Evolutionary conservation across 2,329 filamentous ascomycete species (phyloP).

Genomic region (Fusarium buxicola): DNA sequence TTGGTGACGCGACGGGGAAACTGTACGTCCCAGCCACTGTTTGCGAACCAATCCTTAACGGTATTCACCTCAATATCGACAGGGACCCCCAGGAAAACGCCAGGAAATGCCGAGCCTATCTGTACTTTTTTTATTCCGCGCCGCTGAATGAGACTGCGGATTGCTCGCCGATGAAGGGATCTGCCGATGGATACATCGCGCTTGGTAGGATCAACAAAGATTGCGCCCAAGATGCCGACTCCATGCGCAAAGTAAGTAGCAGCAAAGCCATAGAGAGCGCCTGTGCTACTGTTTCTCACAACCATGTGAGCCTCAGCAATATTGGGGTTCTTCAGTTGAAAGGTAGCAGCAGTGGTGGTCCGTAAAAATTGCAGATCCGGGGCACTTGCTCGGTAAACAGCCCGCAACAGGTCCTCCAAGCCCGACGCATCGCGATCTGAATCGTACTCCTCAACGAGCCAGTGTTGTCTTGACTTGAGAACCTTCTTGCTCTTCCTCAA

Average conservation of each 20-base stretch:
- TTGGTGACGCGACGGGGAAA: slow-evolving; percentile 70
- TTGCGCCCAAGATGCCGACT: slow-evolving; percentile 81
- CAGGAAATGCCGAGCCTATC: slow-evolving; percentile 82
- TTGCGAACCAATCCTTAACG: slow-evolving; percentile 84
- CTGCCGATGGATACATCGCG: slow-evolving; percentile 91
- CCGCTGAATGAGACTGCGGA: slow-evolving; percentile 77
- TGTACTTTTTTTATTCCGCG: slow-evolving; percentile 82
- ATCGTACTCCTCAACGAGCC: slow-evolving; percentile 92
- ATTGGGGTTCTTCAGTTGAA: slow-evolving; percentile 76
- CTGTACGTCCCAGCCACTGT: slow-evolving; percentile 84
- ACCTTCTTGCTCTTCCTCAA: slow-evolving; percentile 89
- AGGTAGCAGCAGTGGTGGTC: slow-evolving; percentile 77
- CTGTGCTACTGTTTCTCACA: slow-evolving; percentile 92
- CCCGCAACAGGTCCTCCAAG: slow-evolving; percentile 79
- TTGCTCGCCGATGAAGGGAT: slow-evolving; percentile 86
- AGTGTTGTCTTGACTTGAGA: slow-evolving; percentile 90
- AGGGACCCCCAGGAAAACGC: slow-evolving; percentile 88
- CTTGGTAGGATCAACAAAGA: slow-evolving; percentile 90
- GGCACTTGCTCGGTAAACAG: slow-evolving; percentile 74
- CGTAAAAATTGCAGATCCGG: slow-evolving; percentile 77
- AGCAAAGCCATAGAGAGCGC: slow-evolving; percentile 91
- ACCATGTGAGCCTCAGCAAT: slow-evolving; percentile 89
- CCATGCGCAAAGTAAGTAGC: slow-evolving; percentile 83
- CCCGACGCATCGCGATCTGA: slow-evolving; percentile 79
- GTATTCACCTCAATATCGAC: slow-evolving; percentile 60